Conservation (phyloP, 1,139 yeast genomes). For the Casaregolazyma suthepensis region DNA sequence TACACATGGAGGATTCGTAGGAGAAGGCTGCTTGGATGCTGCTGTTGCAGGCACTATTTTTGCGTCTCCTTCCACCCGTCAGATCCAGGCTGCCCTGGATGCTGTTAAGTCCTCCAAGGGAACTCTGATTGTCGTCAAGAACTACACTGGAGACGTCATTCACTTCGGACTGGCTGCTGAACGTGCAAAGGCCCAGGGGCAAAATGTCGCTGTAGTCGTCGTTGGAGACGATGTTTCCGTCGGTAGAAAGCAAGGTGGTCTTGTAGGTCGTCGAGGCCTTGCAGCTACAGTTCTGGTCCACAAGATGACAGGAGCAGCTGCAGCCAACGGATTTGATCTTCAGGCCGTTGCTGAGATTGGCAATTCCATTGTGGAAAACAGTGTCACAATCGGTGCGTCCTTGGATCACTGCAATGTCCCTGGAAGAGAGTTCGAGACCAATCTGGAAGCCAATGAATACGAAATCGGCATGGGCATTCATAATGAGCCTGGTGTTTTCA, state of each 20-base stretch:
- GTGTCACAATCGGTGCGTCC: conserved; percentile 86
- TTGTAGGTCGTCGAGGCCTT: conserved; percentile 89
- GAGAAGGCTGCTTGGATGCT: conserved; percentile 71
- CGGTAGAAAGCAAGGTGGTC: conserved; percentile 75
- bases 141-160: conserved; percentile 88
- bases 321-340: conserved; percentile 43
- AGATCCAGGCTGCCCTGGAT: conserved; percentile 65
- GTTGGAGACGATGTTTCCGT: conserved; percentile 94
- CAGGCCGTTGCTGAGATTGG: conserved; percentile 55
- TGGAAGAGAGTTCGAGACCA: conserved; percentile 56
- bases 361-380: conserved; percentile 49
- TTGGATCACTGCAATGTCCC: conserved; percentile 88
- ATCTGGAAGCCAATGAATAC: conserved; percentile 53
- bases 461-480: conserved; percentile 96
- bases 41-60: conserved; percentile 87
- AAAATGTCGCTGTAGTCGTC: conserved; percentile 61
- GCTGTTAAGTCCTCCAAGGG: conserved; percentile 56
- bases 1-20: conserved; percentile 85
- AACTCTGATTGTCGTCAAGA: conserved; percentile 71
- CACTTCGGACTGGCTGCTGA: conserved; percentile 92
- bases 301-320: conserved; percentile 76
- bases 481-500: conserved; percentile 81
- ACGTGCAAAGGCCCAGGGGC: conserved; percentile 72
- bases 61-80: conserved; percentile 90
- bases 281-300: conserved; percentile 89